Evolutionary conservation across 106 monocot genomes (phyloP).

Genomic region (Dendrobium huoshanense): DNA sequence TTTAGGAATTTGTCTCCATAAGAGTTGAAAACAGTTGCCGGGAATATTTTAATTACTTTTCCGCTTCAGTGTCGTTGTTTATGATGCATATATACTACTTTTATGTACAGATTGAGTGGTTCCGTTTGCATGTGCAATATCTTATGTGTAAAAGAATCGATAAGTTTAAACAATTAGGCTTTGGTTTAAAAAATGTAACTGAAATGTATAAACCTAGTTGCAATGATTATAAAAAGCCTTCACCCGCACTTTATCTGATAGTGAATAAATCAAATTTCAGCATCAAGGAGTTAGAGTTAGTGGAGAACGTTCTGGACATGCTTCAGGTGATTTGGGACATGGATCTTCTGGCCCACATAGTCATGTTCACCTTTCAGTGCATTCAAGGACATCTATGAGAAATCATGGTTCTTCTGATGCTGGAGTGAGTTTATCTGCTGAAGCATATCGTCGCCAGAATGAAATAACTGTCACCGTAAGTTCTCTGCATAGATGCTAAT

Average conservation of each 20-base stretch:
- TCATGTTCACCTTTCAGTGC: conserved; percentile 8
- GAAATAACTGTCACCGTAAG: conserved; percentile 78
- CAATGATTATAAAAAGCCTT: neutral
- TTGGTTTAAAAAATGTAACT: neutral
- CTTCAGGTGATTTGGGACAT: conserved; percentile 13
- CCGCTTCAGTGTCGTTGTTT: neutral
- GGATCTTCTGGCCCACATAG: conserved; percentile 3
- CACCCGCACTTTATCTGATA: neutral
- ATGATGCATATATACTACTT: neutral
- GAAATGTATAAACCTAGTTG: neutral
- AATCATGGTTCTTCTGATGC: conserved; percentile 27
- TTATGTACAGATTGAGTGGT: neutral
- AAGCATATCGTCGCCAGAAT: conserved; percentile 76
- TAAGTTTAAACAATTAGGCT: neutral
- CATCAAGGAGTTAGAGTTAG: conserved; percentile 18
- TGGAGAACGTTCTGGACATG: conserved; percentile 1
- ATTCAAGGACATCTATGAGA: conserved; percentile 32
- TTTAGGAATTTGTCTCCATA: neutral
- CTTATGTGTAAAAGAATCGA: too few species aligned
- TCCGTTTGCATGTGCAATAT: neutral
- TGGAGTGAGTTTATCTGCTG: conserved; percentile 32
- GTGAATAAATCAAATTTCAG: conserved; percentile 17
- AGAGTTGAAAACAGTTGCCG: neutral
- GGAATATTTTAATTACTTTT: neutral
- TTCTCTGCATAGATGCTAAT: neutral